Conservation (phyloP, 164 flowering plant genomes). For the Vitis amurensis region DNA sequence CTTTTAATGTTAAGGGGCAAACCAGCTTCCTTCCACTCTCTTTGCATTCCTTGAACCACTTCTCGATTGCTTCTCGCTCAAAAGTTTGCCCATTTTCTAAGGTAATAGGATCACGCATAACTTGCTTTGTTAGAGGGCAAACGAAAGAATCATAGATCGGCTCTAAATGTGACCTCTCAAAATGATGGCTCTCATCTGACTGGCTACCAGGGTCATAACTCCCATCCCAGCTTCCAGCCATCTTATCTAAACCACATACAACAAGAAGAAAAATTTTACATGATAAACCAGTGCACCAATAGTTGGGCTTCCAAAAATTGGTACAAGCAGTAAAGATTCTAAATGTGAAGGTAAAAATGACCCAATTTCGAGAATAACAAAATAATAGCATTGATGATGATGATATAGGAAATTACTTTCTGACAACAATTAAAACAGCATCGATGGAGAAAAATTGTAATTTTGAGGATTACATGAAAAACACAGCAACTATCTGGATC, state of each 20-base stretch:
- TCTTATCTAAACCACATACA: slow-evolving; percentile 25
- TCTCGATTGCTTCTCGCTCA: slow-evolving; percentile 90
- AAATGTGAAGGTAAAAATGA: neutral
- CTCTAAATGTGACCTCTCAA: slow-evolving; percentile 73
- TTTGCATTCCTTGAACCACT: slow-evolving; percentile 85
- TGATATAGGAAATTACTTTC: too few relatives aligned
- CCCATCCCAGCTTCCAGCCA: slow-evolving; percentile 78
- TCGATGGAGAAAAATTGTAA: too few relatives aligned
- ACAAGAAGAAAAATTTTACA: slow-evolving; percentile 2
- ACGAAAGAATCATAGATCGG: slow-evolving; percentile 89
- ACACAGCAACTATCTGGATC: too few relatives aligned
- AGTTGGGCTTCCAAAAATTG: too few relatives aligned
- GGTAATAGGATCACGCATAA: slow-evolving; percentile 90
- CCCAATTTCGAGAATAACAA: too few relatives aligned
- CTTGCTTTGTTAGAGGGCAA: slow-evolving; percentile 90
- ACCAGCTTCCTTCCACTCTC: slow-evolving; percentile 73
- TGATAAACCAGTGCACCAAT: neutral
- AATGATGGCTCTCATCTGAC: slow-evolving; percentile 70
- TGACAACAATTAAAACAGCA: too few relatives aligned
- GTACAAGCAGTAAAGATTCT: too few relatives aligned
- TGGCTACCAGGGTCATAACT: slow-evolving; percentile 62
- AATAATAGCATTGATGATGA: too few relatives aligned
- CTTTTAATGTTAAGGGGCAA: slow-evolving; percentile 80
- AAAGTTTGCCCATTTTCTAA: slow-evolving; percentile 89
- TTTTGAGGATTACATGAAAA: too few relatives aligned